These are phyloP conservation scores for Neurospora sp. DNA, from an alignment of 495 filamentous ascomycete genomes.

Conservation along the genomic window DNA sequence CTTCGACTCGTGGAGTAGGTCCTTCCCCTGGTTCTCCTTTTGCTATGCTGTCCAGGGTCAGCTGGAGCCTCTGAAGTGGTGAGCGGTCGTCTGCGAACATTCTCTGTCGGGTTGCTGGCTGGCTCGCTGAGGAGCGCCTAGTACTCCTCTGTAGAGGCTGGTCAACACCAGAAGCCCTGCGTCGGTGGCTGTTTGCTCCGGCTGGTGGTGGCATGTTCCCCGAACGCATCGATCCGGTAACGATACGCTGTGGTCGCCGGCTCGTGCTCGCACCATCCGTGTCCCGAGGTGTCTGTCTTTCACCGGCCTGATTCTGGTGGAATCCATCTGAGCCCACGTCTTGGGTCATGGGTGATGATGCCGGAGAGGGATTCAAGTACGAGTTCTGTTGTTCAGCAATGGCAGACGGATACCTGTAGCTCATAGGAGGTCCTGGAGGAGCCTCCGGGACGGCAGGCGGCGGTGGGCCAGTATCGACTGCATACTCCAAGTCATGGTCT, in stretches of 20 bases:
- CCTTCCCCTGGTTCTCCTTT: conserved; percentile 70
- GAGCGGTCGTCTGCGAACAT: conserved; percentile 69
- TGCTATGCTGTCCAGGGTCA: conserved; percentile 75
- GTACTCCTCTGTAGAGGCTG: conserved; percentile 16
- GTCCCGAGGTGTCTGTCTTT: conserved; percentile 17
- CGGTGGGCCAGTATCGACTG: conserved; percentile 15
- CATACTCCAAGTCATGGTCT: conserved; percentile 19
- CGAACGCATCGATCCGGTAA: conserved; percentile 9
- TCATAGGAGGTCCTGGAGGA: conserved; percentile 47
- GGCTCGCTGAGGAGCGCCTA: conserved; percentile 11
- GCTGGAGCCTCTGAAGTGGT: conserved; percentile 84
- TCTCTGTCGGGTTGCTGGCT: conserved; percentile 25
- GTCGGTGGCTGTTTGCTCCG: conserved; percentile 10
- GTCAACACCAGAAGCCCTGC: conserved; percentile 21
- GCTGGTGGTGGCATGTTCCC: conserved; percentile 6
- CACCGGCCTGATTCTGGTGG: conserved; percentile 20
- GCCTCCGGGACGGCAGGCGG: conserved; percentile 50
- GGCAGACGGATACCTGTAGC: conserved; percentile 43
- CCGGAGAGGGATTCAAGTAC: conserved; percentile 13
- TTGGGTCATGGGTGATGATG: conserved; percentile 16
- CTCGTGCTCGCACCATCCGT: conserved; percentile 18
- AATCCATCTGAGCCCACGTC: conserved; percentile 35
- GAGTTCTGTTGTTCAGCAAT: conserved; percentile 25
- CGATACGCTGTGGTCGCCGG: conserved; percentile 15
- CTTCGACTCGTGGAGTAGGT: conserved; percentile 52